phyloP scores from a whole-genome alignment of 2,329 filamentous ascomycete species.

The Raffaelea deltoideospora region DNA sequence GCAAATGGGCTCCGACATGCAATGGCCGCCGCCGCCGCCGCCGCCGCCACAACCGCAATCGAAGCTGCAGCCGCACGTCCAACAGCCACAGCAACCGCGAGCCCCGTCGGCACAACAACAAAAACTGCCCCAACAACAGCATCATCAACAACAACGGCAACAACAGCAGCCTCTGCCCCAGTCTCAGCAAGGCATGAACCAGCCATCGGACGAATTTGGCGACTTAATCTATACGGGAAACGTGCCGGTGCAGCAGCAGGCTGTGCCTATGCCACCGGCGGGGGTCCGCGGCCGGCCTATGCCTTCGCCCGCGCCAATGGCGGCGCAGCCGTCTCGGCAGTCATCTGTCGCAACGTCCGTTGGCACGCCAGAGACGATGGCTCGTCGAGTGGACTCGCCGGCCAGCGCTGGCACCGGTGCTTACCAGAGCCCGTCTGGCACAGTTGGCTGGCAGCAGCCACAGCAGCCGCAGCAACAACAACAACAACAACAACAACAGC shows the following conservation, averaged over 20 bases:
- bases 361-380: no score
- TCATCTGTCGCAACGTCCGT: no score
- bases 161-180: not conserved
- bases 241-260: no score
- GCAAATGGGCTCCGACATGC: not conserved
- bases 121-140: conserved; percentile 1
- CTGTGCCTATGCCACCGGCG: not conserved
- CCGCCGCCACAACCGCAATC: not conserved
- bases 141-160: conserved; percentile 1
- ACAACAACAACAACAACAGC: not conserved
- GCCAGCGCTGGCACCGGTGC: not conserved
- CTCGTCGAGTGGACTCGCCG: no score
- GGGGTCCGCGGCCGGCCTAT: not conserved
- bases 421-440: not conserved
- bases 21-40: conserved; percentile 2
- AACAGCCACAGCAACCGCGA: not conserved
- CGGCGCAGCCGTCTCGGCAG: not conserved
- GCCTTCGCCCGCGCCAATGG: not conserved
- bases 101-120: not conserved
- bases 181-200: not conserved
- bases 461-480: not conserved
- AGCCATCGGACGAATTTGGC: not conserved
- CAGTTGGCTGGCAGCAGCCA: not conserved
- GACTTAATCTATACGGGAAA: not conserved
- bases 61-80: not conserved